Conservation (phyloP, 139 green algal genomes). For the Chlorella sp. region DNA sequence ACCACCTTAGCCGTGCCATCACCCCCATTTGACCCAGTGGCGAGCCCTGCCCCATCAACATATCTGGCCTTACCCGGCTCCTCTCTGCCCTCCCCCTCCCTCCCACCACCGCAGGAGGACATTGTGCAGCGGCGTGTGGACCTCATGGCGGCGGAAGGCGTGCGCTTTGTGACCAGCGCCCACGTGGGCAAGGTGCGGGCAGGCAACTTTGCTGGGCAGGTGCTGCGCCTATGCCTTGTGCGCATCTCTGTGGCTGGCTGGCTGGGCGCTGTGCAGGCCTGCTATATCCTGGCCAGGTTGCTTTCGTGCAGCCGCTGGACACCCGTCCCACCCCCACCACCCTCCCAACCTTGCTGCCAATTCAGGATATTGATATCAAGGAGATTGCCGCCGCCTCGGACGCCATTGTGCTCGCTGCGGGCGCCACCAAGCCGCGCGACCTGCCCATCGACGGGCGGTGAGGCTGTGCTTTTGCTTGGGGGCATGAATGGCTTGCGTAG, state of each 20-base stretch:
- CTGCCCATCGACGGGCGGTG: slow-evolving; percentile 81
- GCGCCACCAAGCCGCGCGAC: slow-evolving; percentile 92
- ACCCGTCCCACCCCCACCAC: no score
- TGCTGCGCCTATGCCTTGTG: no score
- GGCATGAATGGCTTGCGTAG: no score
- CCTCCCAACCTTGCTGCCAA: not conserved
- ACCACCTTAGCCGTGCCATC: no score
- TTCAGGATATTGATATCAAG: slow-evolving; percentile 56
- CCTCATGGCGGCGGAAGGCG: slow-evolving; percentile 91
- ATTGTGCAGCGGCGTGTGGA: slow-evolving; percentile 95
- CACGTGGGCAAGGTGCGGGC: slow-evolving; percentile 63
- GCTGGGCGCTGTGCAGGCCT: no score
- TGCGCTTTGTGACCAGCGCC: slow-evolving; percentile 85
- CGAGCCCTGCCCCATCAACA: not conserved
- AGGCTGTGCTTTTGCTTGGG: not conserved
- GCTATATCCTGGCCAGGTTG: no score
- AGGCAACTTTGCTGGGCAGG: no score
- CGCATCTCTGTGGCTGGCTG: no score
- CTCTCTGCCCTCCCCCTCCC: not conserved
- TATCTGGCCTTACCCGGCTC: not conserved
- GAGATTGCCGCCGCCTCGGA: slow-evolving; percentile 70
- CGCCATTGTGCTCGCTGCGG: slow-evolving; percentile 89
- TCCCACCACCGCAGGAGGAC: slow-evolving; percentile 37
- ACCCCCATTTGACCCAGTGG: no score
- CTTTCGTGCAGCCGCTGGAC: no score